Base-by-base conservation (phyloP, 2,329 filamentous ascomycete genomes). In the Furcasterigmium furcatum region DNA sequence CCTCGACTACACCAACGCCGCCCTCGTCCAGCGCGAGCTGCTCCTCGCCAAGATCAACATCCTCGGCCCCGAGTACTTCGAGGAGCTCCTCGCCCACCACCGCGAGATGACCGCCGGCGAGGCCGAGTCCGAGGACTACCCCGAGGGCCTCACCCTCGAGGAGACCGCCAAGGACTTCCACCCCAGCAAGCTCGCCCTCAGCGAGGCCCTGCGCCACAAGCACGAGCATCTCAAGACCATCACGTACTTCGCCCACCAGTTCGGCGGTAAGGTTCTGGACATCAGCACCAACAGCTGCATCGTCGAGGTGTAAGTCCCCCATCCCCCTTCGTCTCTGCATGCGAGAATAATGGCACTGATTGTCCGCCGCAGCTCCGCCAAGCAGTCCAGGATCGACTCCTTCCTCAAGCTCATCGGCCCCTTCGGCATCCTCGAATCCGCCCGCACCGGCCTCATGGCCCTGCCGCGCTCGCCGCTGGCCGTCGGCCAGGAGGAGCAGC, bases 201-300 rank as follows among this genome's bases (percentile, higher is more conserved):
- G 88, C 59, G 85, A 99, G 73, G 94, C 92, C 14, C 73, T 99
- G 60, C 82, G 94, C 62, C 88, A 96, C 70, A 99, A 99, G 77
- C 91, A 97, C 66, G 90, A 97, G 74, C 94, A 99, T 75, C 71
- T 99, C 57, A 89, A 92, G 73, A 91, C 88, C 46, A 96, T 99
- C 61, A 99, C 94, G 46, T 94, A 95, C 69, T 84, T 99, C 63
- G 86, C 92, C 16, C 94, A 99, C 72, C 94, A 99, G 62, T 99
- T 99, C 60, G 91, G 91, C 46, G 94, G 94, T 53, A 99, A 99
- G 74, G 88, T 99, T 21, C 70, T 99, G 58, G 94, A 99, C 68
- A 97, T 99, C 59, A 96, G 91, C 76, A 96, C 89, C 44, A 96
- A 89, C 71, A 97, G 95, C 73, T 97, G 94, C 71, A 97, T 97